Evolutionary conservation across 1,284 basidiomycete species (phyloP), one percentile per base, ranked within the genome.

Genomic region (Farysia itapuensis): DNA sequence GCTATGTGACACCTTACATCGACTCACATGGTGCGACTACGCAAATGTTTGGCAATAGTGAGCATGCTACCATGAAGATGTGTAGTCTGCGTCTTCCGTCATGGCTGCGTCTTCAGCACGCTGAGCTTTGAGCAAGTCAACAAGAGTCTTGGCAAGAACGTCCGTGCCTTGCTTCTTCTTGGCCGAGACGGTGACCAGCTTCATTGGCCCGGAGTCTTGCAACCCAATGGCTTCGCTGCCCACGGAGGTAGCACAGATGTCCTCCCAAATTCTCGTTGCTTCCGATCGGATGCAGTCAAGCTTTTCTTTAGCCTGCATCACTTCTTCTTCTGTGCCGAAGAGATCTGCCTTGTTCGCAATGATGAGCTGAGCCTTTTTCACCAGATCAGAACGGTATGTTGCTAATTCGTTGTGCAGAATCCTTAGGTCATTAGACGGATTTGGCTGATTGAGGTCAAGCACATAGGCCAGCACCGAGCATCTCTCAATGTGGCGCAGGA

Each of bases 281-380:
- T 52, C 36, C 4, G n/a, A 20, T 3, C 38, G 30, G n/a, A 63
- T 37, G 30, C 34, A 24, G 0, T 49, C 49, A 24, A 63, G 19
- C 43, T 57, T 63, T 19, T 3, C 9, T 26, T 63, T 57, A 9
- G 59, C 59, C 15, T 13, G 23, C 14, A 41, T 29, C 24, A 63
- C 36, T 28, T 57, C 45, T 3, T 30, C 21, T 15, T 21, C 12
- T 13, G 22, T 15, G 6, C 7, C 22, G 35, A 45, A 49, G 15
- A 63, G 51, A 26, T 98, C 94, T 0, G 90, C 92, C 78, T 98
- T 97, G 81, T 97, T 98, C 15, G 91, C 88, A 18, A 97, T 81
- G 20, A 99, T 86, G 69, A 77, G 52, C n/a, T 57, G 43, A 4
- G 76, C 61, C 23, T 72, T 86, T 15, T 77, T 72, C 56, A 86